Conservation (phyloP, 352 stramenopile genomes). For the Phytophthora macrochlamydospora region DNA sequence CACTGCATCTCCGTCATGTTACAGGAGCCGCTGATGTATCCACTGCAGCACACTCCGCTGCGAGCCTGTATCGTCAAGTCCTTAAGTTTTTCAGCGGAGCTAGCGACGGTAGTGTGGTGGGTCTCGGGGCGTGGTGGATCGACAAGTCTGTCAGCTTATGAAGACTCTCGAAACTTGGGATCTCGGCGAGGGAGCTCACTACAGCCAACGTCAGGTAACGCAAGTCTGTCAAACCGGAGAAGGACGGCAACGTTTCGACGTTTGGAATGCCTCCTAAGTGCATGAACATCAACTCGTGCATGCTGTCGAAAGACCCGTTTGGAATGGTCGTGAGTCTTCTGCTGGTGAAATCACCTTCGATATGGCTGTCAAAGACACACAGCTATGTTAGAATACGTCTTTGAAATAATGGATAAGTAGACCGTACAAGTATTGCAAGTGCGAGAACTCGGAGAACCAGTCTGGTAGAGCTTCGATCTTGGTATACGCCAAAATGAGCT, state of each 20-base stretch:
- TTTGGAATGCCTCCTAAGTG: constrained; percentile 33
- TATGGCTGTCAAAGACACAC: constrained; percentile 12
- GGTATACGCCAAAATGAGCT: constrained; percentile 46
- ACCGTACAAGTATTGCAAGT: constrained; percentile 48
- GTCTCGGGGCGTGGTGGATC: too few species aligned
- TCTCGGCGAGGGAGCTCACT: too few species aligned
- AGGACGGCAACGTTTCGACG: constrained; percentile 30
- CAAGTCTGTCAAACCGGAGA: too few species aligned
- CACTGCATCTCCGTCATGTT: too few species aligned
- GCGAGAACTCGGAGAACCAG: constrained; percentile 35
- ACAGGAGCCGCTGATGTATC: too few species aligned
- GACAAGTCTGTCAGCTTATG: too few species aligned
- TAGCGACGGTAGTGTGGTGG: too few species aligned
- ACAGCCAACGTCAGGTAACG: too few species aligned
- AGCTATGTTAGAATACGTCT: background rate
- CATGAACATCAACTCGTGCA: constrained; percentile 38
- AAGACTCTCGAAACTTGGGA: too few species aligned
- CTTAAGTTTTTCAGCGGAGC: too few species aligned
- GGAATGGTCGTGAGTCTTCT: constrained; percentile 21
- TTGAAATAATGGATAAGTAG: background rate
- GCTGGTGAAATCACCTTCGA: constrained; percentile 33
- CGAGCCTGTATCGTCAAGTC: too few species aligned
- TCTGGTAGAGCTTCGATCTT: constrained; percentile 35
- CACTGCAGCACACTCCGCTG: too few species aligned
- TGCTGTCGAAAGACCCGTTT: constrained; percentile 28